phyloP scores from a whole-genome alignment of 192 early-diverging fungal species.

The Coemansia sp. region DNA sequence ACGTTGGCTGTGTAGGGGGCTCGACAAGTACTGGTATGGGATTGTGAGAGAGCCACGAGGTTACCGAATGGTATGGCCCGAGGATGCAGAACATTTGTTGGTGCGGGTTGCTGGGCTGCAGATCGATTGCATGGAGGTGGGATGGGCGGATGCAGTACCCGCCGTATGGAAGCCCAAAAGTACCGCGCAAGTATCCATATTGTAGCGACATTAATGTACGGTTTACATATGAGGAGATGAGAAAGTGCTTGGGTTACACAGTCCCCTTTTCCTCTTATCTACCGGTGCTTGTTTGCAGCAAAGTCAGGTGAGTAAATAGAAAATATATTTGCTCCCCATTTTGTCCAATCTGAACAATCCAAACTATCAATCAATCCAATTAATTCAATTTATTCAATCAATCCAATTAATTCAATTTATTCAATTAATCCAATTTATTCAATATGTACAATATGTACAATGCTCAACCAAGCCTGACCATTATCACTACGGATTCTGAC shows the following conservation, averaged over 20 bases:
- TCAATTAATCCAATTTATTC: no score
- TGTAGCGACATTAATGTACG: slow-evolving; percentile 13
- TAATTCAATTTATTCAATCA: no score
- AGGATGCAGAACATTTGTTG: slow-evolving; percentile 43
- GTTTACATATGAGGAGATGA: neutral
- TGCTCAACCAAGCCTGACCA: no score
- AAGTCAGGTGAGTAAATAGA: no score
- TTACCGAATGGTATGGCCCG: slow-evolving; percentile 29
- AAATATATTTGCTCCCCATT: no score
- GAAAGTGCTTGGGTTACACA: neutral
- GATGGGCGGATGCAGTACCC: slow-evolving; percentile 42
- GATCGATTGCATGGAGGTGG: slow-evolving; percentile 14
- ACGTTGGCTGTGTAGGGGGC: slow-evolving; percentile 26
- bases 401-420: no score
- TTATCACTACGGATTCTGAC: no score
- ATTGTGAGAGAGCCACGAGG: slow-evolving; percentile 28
- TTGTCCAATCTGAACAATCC: no score
- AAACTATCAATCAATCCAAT: no score
- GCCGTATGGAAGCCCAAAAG: slow-evolving; percentile 52
- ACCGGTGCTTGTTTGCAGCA: neutral
- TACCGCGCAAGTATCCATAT: slow-evolving; percentile 51
- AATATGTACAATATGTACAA: no score
- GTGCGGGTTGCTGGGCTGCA: slow-evolving; percentile 29
- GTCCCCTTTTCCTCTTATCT: neutral
- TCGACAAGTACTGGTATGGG: slow-evolving; percentile 16